Conservation (phyloP, 176 grass and related monocot species). For the Avena insularis region DNA sequence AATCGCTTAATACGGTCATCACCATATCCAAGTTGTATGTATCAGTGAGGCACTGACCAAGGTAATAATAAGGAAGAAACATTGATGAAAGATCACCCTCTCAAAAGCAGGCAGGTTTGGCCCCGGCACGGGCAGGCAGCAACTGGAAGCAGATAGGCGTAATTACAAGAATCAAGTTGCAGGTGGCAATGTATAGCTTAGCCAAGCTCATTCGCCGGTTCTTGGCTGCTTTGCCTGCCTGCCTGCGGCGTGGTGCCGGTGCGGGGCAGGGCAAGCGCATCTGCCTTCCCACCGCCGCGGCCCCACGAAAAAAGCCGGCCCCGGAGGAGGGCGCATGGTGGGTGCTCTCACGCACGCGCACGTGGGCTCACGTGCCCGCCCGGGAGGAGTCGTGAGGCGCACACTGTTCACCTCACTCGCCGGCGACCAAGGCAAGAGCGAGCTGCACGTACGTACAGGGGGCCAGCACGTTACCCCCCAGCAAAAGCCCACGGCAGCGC, state of each 20-base stretch:
- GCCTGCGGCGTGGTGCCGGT: not conserved
- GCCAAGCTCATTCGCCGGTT: not conserved
- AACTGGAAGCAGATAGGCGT: not conserved
- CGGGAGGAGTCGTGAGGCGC: not conserved
- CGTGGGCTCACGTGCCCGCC: conserved; percentile 57
- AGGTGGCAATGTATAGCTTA: conserved; percentile 9
- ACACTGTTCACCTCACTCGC: too few relatives aligned
- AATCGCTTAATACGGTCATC: not conserved
- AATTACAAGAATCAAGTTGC: not conserved
- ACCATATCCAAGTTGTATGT: not conserved
- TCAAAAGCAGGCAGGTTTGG: too few relatives aligned
- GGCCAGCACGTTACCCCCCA: not conserved
- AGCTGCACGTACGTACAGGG: not conserved
- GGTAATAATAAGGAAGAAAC: too few relatives aligned
- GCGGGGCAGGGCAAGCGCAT: conserved; percentile 8
- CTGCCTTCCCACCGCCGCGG: not conserved
- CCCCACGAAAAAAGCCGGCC: conserved; percentile 42
- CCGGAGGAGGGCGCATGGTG: conserved; percentile 2
- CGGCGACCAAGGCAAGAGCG: too few relatives aligned
- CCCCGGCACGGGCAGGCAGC: too few relatives aligned
- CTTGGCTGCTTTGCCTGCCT: not conserved
- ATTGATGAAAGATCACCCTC: too few relatives aligned
- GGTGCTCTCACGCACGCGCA: conserved; percentile 58
- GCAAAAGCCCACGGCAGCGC: conserved; percentile 14
- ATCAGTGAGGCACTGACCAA: too few relatives aligned